Base-by-base conservation (phyloP, 2,329 filamentous ascomycete genomes). In the Tolypocladium pustulatum region DNA sequence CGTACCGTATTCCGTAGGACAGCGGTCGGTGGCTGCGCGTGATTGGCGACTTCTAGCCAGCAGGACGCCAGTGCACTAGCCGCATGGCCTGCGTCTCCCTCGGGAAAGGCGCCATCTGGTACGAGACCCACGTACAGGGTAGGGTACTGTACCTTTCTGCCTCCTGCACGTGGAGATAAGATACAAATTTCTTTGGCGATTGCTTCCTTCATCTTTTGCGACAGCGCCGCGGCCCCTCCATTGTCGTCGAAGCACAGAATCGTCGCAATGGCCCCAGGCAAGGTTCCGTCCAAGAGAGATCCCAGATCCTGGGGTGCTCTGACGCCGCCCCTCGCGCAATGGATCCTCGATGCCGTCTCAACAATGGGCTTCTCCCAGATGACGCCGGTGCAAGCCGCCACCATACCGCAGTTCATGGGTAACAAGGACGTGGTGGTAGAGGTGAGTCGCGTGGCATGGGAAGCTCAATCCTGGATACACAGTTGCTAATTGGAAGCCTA, bases 401-500 rank as follows among this genome's bases (percentile, higher is more conserved):
- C 90, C 5, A 88, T 97, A 64, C 91, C 91, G 15, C 82, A 96
- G 56, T 94, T 96, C 70, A 86, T 92, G 75, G 87, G 85, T 56
- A 89, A 96, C 71, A 96, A 95, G 68, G 91, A 96, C 72, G 90
- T 96, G 5, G 91, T 96, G 1, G 91, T 96, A 7, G 91, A 96
- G 77, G 85, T 84, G 70, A 54, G 70, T 58, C 32, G 1, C 30
- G 7, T 30, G 12, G 3, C 15, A 51, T 49, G 12, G 25, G 22
- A 30, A 10, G 3, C 46, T 4, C 2, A 20, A 9, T 12, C 6
- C 27, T 5, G 1, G 5, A 20, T 3, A 32, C 0, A 17, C 15
- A 4, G 6, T 3, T 32, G 46, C 46, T 51, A n/a, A 51, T 12
- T 3, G 6, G 5, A 6, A 3, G 3, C 1, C 5, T 40, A 88